Percentiles rank a stretch among this genome's conserved stretches.
These are phyloP conservation scores for Wickerhamomyces rabaulensis DNA, from an alignment of 805 yeast genomes.

Conservation along the genomic window DNA sequence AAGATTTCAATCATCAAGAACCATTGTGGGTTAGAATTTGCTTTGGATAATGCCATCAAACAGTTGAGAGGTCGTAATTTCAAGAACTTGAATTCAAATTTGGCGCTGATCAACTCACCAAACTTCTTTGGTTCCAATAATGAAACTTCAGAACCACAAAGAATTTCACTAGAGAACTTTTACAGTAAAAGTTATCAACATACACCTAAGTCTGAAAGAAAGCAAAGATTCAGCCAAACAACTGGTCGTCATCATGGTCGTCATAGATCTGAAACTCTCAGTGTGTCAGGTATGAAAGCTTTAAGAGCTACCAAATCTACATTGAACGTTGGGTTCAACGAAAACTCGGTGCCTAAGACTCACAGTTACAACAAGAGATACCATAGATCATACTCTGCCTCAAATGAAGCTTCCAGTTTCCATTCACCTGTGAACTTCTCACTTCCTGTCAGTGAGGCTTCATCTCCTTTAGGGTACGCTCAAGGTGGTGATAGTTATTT, in stretches of 20 bases:
- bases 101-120: conserved; percentile 22
- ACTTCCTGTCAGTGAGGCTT: conserved; percentile 14
- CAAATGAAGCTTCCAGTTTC: conserved; percentile 8
- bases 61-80: conserved; percentile 57
- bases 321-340: neutral
- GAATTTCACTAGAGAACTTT: neutral
- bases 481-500: conserved; percentile 9
- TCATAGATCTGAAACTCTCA: conserved; percentile 22
- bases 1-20: conserved; percentile 78
- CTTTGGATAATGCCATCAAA: conserved; percentile 76
- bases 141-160: neutral
- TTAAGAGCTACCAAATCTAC: conserved; percentile 18
- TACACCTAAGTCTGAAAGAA: neutral
- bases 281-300: conserved; percentile 11
- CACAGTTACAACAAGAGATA: conserved; percentile 1
- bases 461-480: conserved; percentile 13
- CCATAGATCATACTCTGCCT: conserved; percentile 21
- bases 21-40: conserved; percentile 87
- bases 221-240: too few relatives aligned
- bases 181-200: neutral
- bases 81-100: conserved; percentile 23
- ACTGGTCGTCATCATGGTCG: conserved; percentile 16
- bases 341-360: neutral
- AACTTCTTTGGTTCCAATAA: conserved; percentile 1
- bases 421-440: conserved; percentile 5